Evolutionary conservation across 768 basidiomycete genomes (phyloP).

Genomic region (Boletus vinaceobasis): DNA sequence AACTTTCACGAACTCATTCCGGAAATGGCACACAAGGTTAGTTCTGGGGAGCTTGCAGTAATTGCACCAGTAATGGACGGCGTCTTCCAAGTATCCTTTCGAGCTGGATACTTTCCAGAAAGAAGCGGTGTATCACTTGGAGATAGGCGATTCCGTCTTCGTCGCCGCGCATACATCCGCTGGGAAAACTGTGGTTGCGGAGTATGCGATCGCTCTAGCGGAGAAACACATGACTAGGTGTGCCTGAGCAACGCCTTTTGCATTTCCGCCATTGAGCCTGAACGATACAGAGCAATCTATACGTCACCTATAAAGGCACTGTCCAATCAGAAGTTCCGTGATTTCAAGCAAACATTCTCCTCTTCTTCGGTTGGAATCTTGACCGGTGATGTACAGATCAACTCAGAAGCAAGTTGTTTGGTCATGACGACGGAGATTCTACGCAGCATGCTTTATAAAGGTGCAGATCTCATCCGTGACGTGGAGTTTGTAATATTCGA

Average conservation of each 20-base stretch:
- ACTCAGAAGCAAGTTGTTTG: constrained; percentile 93
- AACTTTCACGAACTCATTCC: constrained; percentile 94
- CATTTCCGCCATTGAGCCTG: constrained; percentile 9
- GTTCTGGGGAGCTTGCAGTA: constrained; percentile 3
- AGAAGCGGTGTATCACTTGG: constrained; percentile 96
- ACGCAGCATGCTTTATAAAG: constrained; percentile 97
- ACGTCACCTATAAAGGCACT: constrained; percentile 98
- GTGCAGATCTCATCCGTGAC: constrained; percentile 96
- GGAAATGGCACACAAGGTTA: constrained; percentile 90
- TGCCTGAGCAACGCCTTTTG: constrained; percentile 16
- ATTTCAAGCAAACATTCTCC: constrained; percentile 96
- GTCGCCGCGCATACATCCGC: constrained; percentile 99
- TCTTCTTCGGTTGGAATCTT: constrained; percentile 90
- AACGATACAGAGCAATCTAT: constrained; percentile 78
- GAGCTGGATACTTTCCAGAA: constrained; percentile 98
- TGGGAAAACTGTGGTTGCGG: constrained; percentile 98
- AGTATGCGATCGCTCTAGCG: constrained; percentile 96
- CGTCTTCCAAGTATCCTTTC: constrained; percentile 85
- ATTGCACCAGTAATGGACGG: constrained; percentile 4
- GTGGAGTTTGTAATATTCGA: constrained; percentile 99
- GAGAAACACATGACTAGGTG: constrained; percentile 99
- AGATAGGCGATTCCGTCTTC: constrained; percentile 96
- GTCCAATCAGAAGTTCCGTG: constrained; percentile 98
- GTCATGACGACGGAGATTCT: constrained; percentile 99
- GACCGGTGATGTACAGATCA: constrained; percentile 99